Evolutionary conservation across 2,329 filamentous ascomycete species (phyloP).

Genomic region (Aspergillus alliaceus): DNA sequence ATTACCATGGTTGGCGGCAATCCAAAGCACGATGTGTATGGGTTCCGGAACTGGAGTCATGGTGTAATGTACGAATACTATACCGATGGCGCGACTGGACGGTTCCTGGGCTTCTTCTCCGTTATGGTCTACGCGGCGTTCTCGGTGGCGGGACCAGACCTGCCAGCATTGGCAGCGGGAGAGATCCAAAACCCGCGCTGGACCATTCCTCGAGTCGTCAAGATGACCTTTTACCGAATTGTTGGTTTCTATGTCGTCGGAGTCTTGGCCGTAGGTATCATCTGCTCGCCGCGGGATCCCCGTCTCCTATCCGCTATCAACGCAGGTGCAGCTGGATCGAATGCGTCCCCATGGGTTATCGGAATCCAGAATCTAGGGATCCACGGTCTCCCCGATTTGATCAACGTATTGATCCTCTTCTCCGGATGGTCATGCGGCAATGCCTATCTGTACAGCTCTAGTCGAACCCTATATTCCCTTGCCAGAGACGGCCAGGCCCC

Average conservation of each 20-base stretch:
- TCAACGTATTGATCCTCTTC: slow-evolving; percentile 73
- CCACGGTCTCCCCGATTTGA: slow-evolving; percentile 64
- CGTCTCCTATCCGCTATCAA: slow-evolving; percentile 60
- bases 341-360: slow-evolving; percentile 71
- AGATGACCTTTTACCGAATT: slow-evolving; percentile 75
- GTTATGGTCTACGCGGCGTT: slow-evolving; percentile 69
- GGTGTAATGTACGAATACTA: slow-evolving; percentile 68
- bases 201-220: slow-evolving; percentile 71
- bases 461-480: slow-evolving; percentile 51
- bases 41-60: slow-evolving; percentile 63
- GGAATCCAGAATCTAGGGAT: slow-evolving; percentile 68
- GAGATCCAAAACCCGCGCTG: slow-evolving; percentile 68
- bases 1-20: slow-evolving; percentile 79
- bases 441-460: slow-evolving; percentile 59
- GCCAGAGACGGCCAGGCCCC: slow-evolving; percentile 53
- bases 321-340: slow-evolving; percentile 60
- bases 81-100: slow-evolving; percentile 62
- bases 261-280: slow-evolving; percentile 65
- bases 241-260: slow-evolving; percentile 74
- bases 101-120: slow-evolving; percentile 70
- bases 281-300: slow-evolving; percentile 65
- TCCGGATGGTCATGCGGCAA: slow-evolving; percentile 71
- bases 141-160: slow-evolving; percentile 63
- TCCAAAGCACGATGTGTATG: slow-evolving; percentile 66
- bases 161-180: slow-evolving; percentile 59